Evolutionary conservation across 2,329 filamentous ascomycete genomes (phyloP).

Genomic region (Aureobasidium lini): DNA sequence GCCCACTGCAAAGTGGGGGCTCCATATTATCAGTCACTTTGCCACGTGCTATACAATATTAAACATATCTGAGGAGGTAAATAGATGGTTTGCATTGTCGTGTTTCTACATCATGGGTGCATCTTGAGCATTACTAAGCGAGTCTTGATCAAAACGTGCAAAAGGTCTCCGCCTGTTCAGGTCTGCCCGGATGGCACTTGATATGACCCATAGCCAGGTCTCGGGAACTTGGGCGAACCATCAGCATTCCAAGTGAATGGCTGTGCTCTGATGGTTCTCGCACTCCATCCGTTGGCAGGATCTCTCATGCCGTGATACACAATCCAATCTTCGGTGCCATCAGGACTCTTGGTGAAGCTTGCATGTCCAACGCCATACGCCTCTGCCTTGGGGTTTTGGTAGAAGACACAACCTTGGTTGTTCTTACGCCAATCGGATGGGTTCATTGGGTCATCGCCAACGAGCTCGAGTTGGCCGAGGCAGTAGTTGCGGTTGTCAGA

Average conservation of each 20-base stretch:
- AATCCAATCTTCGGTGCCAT: constrained; percentile 43
- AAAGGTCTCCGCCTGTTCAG: neutral
- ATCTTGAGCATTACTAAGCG: too few species aligned
- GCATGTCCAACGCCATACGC: constrained; percentile 46
- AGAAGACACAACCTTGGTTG: constrained; percentile 41
- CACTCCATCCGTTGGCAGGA: constrained; percentile 40
- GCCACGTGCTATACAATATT: too few species aligned
- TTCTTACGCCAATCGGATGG: constrained; percentile 42
- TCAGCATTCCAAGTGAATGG: constrained; percentile 43
- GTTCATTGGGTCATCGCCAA: constrained; percentile 44
- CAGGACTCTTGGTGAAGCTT: constrained; percentile 42
- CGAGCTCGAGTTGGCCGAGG: constrained; percentile 43
- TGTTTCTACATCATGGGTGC: neutral
- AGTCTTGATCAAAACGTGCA: too few species aligned
- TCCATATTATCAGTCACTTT: neutral
- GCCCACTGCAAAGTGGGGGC: neutral
- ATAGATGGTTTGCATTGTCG: too few species aligned
- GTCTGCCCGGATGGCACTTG: constrained; percentile 29
- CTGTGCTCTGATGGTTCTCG: constrained; percentile 43
- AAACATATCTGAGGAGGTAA: too few species aligned
- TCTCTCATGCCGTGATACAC: constrained; percentile 48
- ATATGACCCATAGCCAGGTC: constrained; percentile 44
- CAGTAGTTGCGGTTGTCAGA: constrained; percentile 49
- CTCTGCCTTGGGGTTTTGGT: constrained; percentile 38
- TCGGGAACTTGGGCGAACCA: constrained; percentile 41